These are phyloP conservation scores for Mycena haematopus DNA, from an alignment of 768 basidiomycete species.

Conservation along the genomic window DNA sequence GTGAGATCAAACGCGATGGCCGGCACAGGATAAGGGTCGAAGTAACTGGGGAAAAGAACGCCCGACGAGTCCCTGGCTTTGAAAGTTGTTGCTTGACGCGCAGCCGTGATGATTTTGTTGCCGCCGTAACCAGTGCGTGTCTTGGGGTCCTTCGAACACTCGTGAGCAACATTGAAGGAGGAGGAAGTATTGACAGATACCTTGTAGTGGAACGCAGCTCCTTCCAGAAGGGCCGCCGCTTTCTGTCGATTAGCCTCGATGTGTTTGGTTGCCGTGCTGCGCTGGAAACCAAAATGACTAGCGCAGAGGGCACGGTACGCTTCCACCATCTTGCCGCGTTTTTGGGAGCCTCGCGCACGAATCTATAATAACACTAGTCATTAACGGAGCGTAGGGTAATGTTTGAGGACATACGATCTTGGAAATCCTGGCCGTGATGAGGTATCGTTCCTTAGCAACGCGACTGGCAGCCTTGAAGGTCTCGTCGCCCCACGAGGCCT, in stretches of 20 bases:
- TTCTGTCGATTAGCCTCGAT: slow-evolving; percentile 5
- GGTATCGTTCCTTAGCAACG: background rate
- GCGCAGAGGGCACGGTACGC: background rate
- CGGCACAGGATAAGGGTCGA: slow-evolving; percentile 2
- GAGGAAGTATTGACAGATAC: slow-evolving; percentile 10
- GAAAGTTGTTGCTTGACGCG: slow-evolving; percentile 2
- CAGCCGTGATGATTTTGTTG: background rate
- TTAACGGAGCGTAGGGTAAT: background rate
- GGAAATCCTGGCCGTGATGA: background rate
- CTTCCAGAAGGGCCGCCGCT: background rate
- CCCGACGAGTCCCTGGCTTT: background rate
- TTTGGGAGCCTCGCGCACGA: slow-evolving; percentile 7
- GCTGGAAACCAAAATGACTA: slow-evolving; percentile 2
- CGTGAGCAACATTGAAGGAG: background rate
- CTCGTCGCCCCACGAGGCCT: background rate
- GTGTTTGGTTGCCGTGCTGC: background rate
- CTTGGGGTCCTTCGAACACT: background rate
- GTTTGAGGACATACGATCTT: slow-evolving; percentile 5
- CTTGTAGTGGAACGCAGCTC: slow-evolving; percentile 13
- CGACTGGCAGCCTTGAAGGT: background rate
- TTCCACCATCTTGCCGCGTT: slow-evolving; percentile 14
- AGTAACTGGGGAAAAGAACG: background rate
- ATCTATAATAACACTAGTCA: background rate
- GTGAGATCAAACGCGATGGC: slow-evolving; percentile 4
- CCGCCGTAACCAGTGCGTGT: no score